Evolutionary conservation across 106 monocot genomes (phyloP).

Genomic region (Dendrobium catenatum): DNA sequence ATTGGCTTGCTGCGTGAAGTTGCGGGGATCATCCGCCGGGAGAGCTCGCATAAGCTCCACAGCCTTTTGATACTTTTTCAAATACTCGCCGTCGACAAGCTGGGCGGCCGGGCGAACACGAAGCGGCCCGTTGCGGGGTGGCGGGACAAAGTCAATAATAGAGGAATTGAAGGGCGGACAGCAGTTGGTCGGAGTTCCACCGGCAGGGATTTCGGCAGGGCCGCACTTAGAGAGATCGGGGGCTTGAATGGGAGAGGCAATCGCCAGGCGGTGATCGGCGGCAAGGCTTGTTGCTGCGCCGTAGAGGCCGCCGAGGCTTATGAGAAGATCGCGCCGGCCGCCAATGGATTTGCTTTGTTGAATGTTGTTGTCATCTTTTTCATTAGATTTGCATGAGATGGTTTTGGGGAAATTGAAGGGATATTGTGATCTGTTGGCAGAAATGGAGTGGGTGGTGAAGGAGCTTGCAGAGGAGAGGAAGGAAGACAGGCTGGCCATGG

Average conservation of each 20-base stretch:
- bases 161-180: conserved; percentile 15
- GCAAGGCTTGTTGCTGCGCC: not conserved
- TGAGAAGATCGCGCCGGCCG: conserved; percentile 7
- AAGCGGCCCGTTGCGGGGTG: conserved; percentile 5
- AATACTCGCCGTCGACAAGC: conserved; percentile 20
- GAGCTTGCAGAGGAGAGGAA: not conserved
- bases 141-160: conserved; percentile 22
- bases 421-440: not conserved
- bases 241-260: conserved; percentile 12
- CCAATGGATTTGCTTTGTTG: too few relatives aligned
- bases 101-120: conserved; percentile 37
- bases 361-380: not conserved
- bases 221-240: conserved; percentile 12
- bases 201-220: not conserved
- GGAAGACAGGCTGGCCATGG: not conserved
- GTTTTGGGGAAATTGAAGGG: not conserved
- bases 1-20: conserved; percentile 43
- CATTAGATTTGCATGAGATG: not conserved
- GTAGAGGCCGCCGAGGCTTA: conserved; percentile 9
- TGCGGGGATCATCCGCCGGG: conserved; percentile 25
- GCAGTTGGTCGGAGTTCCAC: conserved; percentile 4
- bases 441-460: not conserved
- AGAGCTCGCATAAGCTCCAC: conserved; percentile 21
- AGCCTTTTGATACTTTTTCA: conserved; percentile 27
- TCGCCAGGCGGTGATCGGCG: not conserved